Evolutionary conservation across 2,329 filamentous ascomycete genomes (phyloP), one percentile per base, ranked within the genome.

Genomic region (Neonectria magnoliae): DNA sequence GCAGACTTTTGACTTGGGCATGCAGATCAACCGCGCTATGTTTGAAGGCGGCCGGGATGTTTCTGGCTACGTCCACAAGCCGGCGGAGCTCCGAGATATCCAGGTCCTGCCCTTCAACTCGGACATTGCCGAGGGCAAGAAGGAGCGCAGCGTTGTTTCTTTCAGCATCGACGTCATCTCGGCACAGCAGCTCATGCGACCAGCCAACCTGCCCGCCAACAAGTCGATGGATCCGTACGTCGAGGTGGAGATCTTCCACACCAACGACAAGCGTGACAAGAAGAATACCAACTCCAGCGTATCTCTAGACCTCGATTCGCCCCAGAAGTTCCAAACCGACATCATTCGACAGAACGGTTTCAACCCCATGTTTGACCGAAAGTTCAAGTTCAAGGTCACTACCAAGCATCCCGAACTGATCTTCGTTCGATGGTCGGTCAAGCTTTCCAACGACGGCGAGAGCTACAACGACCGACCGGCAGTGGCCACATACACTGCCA

Each of bases 11-110:
- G 96, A 98, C 76, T 85, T 97, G 18, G 93, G 94, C 50, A 96
- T 98, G 88, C 95, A 98, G 76, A 87, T 98, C 78, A 98, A 98
- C 77, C 92, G 96, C 71, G 96, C 96, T 75, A 98, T 99, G 96
- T 99, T 98, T 76, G 92, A 94, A 51, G 93, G 93, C 62, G 93
- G 93, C 47, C 90, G 87, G 13, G 96, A 98, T 80, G 88, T 90
- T 60, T 93, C 92, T 3, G 96, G 96, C 48, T 99, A 98, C 74
- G 94, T 98, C 14, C 87, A 98, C 57, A 99, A 99, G 82, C 95
- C 96, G 20, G 87, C 90, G 38, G 93, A 94, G 76, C 88, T 97
- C 66, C 91, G 95, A 66, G 89, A 90, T 75, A 90, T 91, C 67
- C 85, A 89, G 71, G 83, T 89, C 54, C 81, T 88, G 50, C 84